Evolutionary conservation across 164 flowering plant genomes (phyloP).

Genomic region (Vitis cinerea): DNA sequence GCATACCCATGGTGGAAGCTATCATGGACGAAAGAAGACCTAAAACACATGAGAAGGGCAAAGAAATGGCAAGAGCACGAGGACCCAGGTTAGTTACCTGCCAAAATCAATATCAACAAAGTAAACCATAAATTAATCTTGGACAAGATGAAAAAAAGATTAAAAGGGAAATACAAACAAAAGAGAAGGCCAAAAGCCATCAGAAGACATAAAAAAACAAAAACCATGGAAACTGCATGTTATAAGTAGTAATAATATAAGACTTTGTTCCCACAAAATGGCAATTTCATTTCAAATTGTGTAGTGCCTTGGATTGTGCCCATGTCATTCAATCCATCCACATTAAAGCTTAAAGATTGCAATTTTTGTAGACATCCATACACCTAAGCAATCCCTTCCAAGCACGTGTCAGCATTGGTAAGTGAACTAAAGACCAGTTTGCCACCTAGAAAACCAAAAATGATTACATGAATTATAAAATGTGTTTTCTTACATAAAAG

Average conservation of each 20-base stretch:
- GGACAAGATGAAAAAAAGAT: neutral
- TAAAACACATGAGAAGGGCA: constrained; percentile 77
- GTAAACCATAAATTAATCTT: neutral
- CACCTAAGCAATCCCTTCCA: too few relatives aligned
- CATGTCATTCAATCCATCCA: too few relatives aligned
- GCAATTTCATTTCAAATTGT: too few relatives aligned
- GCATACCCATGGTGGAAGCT: constrained; percentile 81
- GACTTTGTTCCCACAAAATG: too few relatives aligned
- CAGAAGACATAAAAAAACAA: neutral
- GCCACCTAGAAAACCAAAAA: too few relatives aligned
- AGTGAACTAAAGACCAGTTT: too few relatives aligned
- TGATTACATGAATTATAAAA: too few relatives aligned
- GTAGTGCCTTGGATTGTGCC: too few relatives aligned
- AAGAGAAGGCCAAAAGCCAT: neutral
- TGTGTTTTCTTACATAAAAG: too few relatives aligned
- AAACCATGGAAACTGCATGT: neutral
- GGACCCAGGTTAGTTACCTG: constrained; percentile 69
- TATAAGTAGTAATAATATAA: neutral
- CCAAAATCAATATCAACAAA: neutral
- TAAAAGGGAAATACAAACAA: neutral
- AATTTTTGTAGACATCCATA: too few relatives aligned
- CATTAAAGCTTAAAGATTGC: too few relatives aligned
- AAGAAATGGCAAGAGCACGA: constrained; percentile 74
- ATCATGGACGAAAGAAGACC: constrained; percentile 84
- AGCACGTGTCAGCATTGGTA: too few relatives aligned